A percentile compares a stretch with the other conserved stretches of the same genome.
Conservation (phyloP, 2,329 filamentous ascomycete species). For the Penicillium hesseltinei region DNA sequence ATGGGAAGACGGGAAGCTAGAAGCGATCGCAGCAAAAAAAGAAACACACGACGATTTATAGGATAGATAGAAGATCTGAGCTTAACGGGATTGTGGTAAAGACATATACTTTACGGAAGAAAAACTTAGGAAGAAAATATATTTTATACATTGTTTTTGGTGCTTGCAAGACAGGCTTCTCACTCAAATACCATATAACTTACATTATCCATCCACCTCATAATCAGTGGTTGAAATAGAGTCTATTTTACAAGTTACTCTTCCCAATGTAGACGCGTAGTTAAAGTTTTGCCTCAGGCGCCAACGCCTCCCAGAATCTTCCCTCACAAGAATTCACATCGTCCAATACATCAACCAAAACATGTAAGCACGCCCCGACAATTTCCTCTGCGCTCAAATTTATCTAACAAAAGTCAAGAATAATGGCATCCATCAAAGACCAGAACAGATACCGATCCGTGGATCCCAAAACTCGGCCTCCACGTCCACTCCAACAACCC, state of each 20-base stretch:
- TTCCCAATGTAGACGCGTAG: background rate
- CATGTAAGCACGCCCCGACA: background rate
- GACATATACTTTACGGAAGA: too few relatives aligned
- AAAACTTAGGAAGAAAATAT: too few relatives aligned
- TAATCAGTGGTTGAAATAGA: background rate
- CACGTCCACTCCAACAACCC: constrained; percentile 11
- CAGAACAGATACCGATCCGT: constrained; percentile 19
- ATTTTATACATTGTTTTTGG: background rate
- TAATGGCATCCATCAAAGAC: constrained; percentile 1
- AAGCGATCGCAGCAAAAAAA: too few relatives aligned
- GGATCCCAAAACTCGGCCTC: constrained; percentile 12
- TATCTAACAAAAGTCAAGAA: background rate
- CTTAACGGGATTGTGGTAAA: too few relatives aligned
- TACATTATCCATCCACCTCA: background rate
- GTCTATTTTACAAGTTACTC: background rate
- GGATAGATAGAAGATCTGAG: too few relatives aligned
- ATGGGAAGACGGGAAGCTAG: too few relatives aligned
- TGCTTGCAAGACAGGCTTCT: background rate
- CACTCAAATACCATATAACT: background rate
- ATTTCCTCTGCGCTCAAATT: background rate
- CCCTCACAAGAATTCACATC: background rate
- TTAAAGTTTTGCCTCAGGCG: constrained; percentile 2
- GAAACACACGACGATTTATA: too few relatives aligned
- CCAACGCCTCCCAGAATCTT: background rate
- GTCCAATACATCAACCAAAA: background rate